Evolutionary conservation across 2,329 filamentous ascomycete species (phyloP).

Genomic region (Pestalotiopsis sp.): DNA sequence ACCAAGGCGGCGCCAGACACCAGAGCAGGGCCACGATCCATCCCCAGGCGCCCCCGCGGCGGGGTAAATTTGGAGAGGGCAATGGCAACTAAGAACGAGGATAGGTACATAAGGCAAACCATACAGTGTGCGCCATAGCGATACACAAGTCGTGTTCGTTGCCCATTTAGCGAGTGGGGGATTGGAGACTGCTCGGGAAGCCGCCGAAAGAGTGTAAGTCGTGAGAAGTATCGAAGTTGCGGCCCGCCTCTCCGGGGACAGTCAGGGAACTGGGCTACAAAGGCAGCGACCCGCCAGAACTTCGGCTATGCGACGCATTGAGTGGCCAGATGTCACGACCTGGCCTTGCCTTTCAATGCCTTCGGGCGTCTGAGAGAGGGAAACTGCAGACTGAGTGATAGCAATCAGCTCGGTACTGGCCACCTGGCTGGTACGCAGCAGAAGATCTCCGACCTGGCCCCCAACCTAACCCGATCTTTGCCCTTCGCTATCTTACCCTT

Average conservation of each 20-base stretch:
- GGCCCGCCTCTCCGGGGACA: slow-evolving; percentile 36
- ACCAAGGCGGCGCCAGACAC: not conserved
- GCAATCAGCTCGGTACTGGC: no score
- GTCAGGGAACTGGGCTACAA: slow-evolving; percentile 16
- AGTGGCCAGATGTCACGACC: slow-evolving; percentile 12
- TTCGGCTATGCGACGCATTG: slow-evolving; percentile 13
- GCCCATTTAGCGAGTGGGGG: not conserved
- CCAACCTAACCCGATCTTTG: not conserved
- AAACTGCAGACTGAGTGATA: no score
- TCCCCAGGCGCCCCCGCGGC: slow-evolving; percentile 24
- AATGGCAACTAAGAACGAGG: slow-evolving; percentile 9
- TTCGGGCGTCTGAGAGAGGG: no score
- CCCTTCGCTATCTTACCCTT: not conserved
- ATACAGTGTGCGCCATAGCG: slow-evolving; percentile 20
- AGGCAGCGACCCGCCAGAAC: slow-evolving; percentile 18
- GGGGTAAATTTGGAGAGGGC: slow-evolving; percentile 29
- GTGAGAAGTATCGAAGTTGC: slow-evolving; percentile 17
- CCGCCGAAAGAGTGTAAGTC: not conserved
- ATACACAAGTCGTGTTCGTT: not conserved
- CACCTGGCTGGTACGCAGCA: no score
- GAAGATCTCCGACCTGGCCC: no score
- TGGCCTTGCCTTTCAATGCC: no score
- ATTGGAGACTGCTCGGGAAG: not conserved
- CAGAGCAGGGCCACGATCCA: slow-evolving; percentile 14
- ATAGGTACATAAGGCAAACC: slow-evolving; percentile 18